Base-by-base conservation (phyloP, 108 stramenopile species). In the Skeletonema marinoi region DNA sequence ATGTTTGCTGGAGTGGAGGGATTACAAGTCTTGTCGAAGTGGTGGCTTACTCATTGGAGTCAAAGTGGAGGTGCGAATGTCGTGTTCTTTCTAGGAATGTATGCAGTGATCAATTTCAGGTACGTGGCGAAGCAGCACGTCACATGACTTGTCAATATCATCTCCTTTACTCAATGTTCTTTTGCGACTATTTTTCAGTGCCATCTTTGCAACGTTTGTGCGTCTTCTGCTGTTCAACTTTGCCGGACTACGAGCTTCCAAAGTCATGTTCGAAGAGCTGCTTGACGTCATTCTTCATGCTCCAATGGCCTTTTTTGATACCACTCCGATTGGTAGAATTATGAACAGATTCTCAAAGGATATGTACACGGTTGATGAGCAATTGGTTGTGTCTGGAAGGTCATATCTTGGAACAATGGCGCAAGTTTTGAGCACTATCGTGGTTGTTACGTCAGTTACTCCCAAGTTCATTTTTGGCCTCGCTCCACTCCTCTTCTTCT, bases 281-380 rank as follows among this genome's bases (percentile, higher is more conserved):
- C 80, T 95, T 12, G 75, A 84, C 60, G 70, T 70, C 0, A 78
- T 98, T 46, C 54, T 97, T 50, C 56, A 82, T 7, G 96, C 97
- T 6, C 96, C 96, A 3, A 97, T 97, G 96, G 80, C 91, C 6
- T 98, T 89, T 87, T 93, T 91, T 58, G 92, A 93, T 62, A 87
- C 87, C 14, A 87, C 84, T 12, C 84, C 84, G 14, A 60, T 87
- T n/a, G 93, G 90, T 44, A 80, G 90, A 38, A 78, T 92, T 31
- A 65, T 92, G 16, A 94, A 94, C 51, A 58, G 94, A n/a, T 94
- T 96, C 79, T 78, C 77, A 73, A 91, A 88, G 82, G 99, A 99
- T 76, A 75, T 97, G 48, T 96, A 97, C 78, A 97, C 96, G 1
- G 74, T 99, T 16, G 99, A 99, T 82, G 94, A 97, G 74, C 66